Evolutionary conservation across 768 basidiomycete species (phyloP), one percentile per base, ranked within the genome.

Genomic region (Hygrophoropsis aurantiaca): DNA sequence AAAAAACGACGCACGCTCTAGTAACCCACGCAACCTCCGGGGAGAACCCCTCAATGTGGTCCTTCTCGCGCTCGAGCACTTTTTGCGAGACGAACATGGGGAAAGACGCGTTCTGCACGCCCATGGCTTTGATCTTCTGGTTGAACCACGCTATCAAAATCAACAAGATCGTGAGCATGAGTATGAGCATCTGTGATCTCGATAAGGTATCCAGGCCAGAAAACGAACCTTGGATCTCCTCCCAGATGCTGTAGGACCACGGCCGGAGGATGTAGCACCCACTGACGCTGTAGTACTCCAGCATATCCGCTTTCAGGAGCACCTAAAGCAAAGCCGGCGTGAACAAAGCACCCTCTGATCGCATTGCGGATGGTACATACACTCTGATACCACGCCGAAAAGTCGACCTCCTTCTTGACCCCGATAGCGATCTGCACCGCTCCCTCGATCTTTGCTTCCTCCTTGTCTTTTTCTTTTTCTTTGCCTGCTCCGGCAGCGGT

Each of bases 1-100:
- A 36, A 40, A 15, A n/a, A 13, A 19, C 11, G 20, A 78, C 90
- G 62, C 60, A 93, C 90, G 95, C 95, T 69, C 81, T 78, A 20
- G 97, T 99, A 47, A 99, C 97, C 97, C 97, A 99, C n/a, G 97
- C 97, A 26, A 99, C 97, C 69, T 99, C 97, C 3, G 97, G 94
- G 47, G 95, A 95, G 73, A 99, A 99, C 2, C 97, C 97, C 66
- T 98, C 97, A 49, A 99, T 92, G 65, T 99, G 97, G 58, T 98
- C 85, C 73, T 98, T 98, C 69, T 99, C 97, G 44, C 90, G 81
- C 68, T 99, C 94, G 47, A 99, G 80, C 20, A 94, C 90, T 47
- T 90, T 92, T 48, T 80, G 68, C 0, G 94, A 94, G 26, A 99
- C 89, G 58, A 98, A 98, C 92, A 99, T 97, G 3, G 97, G 97